Base-by-base conservation (phyloP, 2,329 filamentous ascomycete species). In the Venturia oleaginea region DNA sequence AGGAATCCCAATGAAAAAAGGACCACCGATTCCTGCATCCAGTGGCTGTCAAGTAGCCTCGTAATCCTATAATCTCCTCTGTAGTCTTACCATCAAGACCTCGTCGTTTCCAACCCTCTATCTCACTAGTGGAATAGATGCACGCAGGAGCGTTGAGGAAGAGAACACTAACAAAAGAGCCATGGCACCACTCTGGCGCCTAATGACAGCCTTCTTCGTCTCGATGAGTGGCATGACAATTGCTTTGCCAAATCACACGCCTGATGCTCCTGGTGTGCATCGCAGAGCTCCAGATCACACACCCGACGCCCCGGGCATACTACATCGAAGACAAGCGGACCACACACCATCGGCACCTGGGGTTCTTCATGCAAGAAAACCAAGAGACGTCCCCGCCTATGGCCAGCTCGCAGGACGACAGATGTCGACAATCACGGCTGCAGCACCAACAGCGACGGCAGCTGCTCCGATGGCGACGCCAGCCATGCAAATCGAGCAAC, bases 401-500 rank as follows among this genome's bases (percentile, higher is more conserved):
- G 30, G 17, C 24, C 51, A 34, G 19, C 51, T 57, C 51, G 51
- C 17, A 32, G 27, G 10, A 22, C 51, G 51, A n/a, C 51, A 57
- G n/a, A 17, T 17, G 30, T 57, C 51, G 19, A 32, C 51, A 22
- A 34, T 34, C 13, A 57, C 51, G 10, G 51, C 10, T 34, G 27
- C 30, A 11, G 51, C 51, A 11, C 51, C 51, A 57, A 55, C 51
- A 34, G 51, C 7, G 13, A 32, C 51, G 22, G 51, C 13, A 19
- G 51, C 51, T 17, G 51, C 51, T 17, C 51, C 59, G 22, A 17
- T 37, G 15, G 37, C 37, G 15, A 46, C 61, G 42, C 46, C 61
- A 43, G n/a, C 61, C 6, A 62, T 54, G 24, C 30, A 48, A 37
- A n/a, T 62, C 19, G 34, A 62, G 15, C 61, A 62, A n/a, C 61